Evolutionary conservation across 495 filamentous ascomycete genomes (phyloP), one percentile per base, ranked within the genome.

Genomic region (Jackrogersella multiformis): DNA sequence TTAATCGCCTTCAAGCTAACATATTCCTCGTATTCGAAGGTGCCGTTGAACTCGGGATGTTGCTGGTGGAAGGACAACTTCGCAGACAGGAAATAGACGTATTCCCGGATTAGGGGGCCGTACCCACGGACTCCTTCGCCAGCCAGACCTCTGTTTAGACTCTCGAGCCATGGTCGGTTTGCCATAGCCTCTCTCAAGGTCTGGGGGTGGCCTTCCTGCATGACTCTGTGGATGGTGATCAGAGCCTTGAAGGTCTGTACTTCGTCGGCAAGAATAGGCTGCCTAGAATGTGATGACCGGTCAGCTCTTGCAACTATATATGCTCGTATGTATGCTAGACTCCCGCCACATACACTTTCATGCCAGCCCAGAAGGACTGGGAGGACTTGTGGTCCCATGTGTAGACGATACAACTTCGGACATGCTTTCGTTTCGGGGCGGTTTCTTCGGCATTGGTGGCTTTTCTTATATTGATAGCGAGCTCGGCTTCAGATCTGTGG

Each of bases 341-440:
- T 32, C 41, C 2, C 23, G 55, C 59, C 41, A 80, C 90, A 62
- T 83, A 95, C 90, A 99, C 95, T 88, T 99, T 99, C 89, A 99
- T 96, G 74, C 92, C 93, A 46, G 91, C 88, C 95, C 95, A 99
- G 81, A 99, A 99, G 71, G 93, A 92, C 70, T 88, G 84, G 39
- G 94, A 97, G 65, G 92, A 96, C 81, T 97, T 97, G 83, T 98
- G 93, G 81, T 99, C 95, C 95, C 95, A 99, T 58, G 95, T 98
- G 76, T 99, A 98, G 41, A 99, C 94, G 76, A 99, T 99, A 75
- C 92, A 96, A 73, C 90, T 93, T 61, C 95, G 90, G 62, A 99
- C 95, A 93, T 99, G 95, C 79, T 99, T 99, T 67, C 94, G 90
- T 86, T 98, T 98, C 35, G 94, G 94, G 21, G 94, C 94, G 4